Percentiles rank a stretch among this genome's conserved stretches.
These are phyloP conservation scores for Pachysandra terminalis DNA, from an alignment of 164 flowering plant species.

Conservation along the genomic window DNA sequence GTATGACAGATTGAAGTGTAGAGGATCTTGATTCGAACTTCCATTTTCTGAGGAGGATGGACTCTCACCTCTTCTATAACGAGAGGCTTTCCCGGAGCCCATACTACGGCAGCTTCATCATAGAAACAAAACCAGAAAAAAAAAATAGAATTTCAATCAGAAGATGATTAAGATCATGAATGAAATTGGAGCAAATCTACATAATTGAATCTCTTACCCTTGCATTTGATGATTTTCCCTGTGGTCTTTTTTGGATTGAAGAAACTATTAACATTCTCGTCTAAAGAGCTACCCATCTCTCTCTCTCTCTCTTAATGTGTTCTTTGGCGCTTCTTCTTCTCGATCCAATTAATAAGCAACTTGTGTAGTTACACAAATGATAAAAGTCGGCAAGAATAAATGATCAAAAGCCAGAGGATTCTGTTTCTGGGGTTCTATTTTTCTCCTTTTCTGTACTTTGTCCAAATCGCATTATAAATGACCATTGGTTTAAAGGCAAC, in stretches of 20 bases:
- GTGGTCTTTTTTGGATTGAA: constrained; percentile 16
- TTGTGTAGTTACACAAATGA: too few species aligned
- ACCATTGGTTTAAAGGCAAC: too few species aligned
- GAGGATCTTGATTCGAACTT: constrained; percentile 58
- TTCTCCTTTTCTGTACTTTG: too few species aligned
- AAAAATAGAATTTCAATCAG: not conserved
- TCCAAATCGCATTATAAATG: too few species aligned
- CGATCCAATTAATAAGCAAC: too few species aligned
- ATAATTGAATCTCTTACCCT: constrained; percentile 26
- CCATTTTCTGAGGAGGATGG: constrained; percentile 63
- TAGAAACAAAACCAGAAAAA: not conserved
- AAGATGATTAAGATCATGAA: not conserved
- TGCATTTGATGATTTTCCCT: constrained; percentile 52
- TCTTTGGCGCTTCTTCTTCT: too few species aligned
- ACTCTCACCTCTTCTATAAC: constrained; percentile 55
- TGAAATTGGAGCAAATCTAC: not conserved
- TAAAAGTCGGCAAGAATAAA: too few species aligned
- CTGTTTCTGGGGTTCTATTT: too few species aligned
- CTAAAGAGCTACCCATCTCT: constrained; percentile 13
- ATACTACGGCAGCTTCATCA: constrained; percentile 52
- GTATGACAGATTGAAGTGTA: constrained; percentile 74
- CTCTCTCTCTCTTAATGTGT: not conserved
- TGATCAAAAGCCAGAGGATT: too few species aligned
- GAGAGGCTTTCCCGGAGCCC: constrained; percentile 47
- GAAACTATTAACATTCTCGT: constrained; percentile 6